Conservation (phyloP, 129 eudicot genomes). For the Tagetes erecta region DNA sequence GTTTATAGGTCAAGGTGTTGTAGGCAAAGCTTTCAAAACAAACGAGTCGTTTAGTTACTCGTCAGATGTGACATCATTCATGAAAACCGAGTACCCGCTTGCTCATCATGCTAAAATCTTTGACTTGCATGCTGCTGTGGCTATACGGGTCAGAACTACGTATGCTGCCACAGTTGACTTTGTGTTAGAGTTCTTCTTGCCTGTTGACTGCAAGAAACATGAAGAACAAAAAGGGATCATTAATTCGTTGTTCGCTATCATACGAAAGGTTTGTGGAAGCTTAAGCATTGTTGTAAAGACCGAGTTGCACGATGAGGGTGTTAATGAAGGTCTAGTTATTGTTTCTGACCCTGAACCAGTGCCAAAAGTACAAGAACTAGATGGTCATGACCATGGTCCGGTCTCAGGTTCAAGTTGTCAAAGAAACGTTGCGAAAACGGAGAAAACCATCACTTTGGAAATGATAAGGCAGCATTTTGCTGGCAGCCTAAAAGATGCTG, state of each 20-base stretch:
- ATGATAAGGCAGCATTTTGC: conserved; percentile 90
- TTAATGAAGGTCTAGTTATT: conserved; percentile 19
- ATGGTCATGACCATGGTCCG: conserved; percentile 13
- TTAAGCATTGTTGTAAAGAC: conserved; percentile 58
- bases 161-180: conserved; percentile 59
- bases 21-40: conserved; percentile 66
- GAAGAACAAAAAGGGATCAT: conserved; percentile 61
- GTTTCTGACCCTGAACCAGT: conserved; percentile 28
- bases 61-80: conserved; percentile 59
- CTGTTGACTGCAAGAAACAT: conserved; percentile 48
- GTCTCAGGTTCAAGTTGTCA: conserved; percentile 32
- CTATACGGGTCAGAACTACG: conserved; percentile 73
- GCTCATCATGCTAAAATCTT: conserved; percentile 85
- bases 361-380: conserved; percentile 24
- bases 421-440: conserved; percentile 71
- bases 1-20: conserved; percentile 83
- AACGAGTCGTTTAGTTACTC: conserved; percentile 66
- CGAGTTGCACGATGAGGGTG: conserved; percentile 68
- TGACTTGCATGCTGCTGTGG: conserved; percentile 77
- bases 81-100: conserved; percentile 82
- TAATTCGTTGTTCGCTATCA: conserved; percentile 51
- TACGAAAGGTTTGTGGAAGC: conserved; percentile 61
- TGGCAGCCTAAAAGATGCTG: conserved; percentile 97
- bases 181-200: conserved; percentile 92
- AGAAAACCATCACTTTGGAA: conserved; percentile 70